Base-by-base conservation (phyloP, 805 yeast genomes). In the Komagataella phaffii region DNA sequence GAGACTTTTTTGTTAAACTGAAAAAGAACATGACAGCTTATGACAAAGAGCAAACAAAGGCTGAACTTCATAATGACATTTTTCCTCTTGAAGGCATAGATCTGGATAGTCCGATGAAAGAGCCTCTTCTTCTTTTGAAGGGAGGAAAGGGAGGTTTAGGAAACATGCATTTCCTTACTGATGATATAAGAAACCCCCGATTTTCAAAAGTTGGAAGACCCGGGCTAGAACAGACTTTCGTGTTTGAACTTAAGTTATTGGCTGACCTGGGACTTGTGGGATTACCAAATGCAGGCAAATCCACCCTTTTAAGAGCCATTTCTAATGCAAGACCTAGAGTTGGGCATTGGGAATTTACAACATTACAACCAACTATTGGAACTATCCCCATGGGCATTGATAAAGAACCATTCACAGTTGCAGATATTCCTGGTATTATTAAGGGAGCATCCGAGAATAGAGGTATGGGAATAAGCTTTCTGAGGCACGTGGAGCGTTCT, bases 111-210 rank as follows among this genome's bases (percentile, higher is more conserved):
- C 79, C 82, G 17, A 73, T 88, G 0, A 75, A 75, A 1, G 76
- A 74, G 47, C 96, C 98, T 1, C 64, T 83, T 3, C 67, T 86
- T 50, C 58, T 93, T 17, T 60, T 90, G 48, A 77, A 76, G 58
- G 99, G 99, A 46, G 99, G 99, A 7, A 73, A 74, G 55, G 98
- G 98, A 18, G 99, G 99, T 0, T 73, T 91, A 70, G 99, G 99
- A 1, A 93, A 93, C 65, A 88, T 88, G 93, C 96, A 91, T 64
- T 93, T 93, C 62, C 71, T 87, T 49, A 88, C 96, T 1, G 74
- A 83, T 48, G 79, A 80, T 50, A 81, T 93, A 53, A 77, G 97
- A 54, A 91, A 89, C 59, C 99, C 99, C 12, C 71, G 95, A 52
- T 93, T 93, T 64, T 79, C 91, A 24, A 90, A 89, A 60, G 64